Conservation (phyloP, 2,329 filamentous ascomycete species). For the Fusarium begoniae region DNA sequence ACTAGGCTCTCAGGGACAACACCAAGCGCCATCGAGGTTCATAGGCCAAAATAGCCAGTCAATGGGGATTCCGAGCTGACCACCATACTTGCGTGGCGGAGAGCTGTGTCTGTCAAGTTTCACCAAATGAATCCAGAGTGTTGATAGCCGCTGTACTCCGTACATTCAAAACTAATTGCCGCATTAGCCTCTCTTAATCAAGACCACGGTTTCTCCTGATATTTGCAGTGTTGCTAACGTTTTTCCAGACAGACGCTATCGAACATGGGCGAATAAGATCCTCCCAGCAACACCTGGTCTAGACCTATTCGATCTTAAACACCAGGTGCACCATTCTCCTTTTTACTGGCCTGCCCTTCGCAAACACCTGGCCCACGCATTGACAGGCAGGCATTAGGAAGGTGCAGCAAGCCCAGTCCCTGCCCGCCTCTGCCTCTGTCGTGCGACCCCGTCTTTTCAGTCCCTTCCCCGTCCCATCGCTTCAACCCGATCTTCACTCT, state of each 20-base stretch:
- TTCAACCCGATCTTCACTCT: constrained; percentile 31
- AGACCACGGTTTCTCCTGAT: constrained; percentile 9
- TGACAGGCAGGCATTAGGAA: constrained; percentile 35
- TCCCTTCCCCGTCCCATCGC: constrained; percentile 27
- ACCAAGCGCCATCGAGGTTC: neutral
- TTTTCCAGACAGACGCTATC: constrained; percentile 12
- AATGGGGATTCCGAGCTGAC: constrained; percentile 1
- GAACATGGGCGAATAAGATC: constrained; percentile 19
- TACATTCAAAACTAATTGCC: neutral
- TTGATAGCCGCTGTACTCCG: neutral
- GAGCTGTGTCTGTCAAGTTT: constrained; percentile 5
- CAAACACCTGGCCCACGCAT: constrained; percentile 31
- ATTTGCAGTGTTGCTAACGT: constrained; percentile 3
- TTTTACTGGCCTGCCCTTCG: constrained; percentile 21
- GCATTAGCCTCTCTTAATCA: constrained; percentile 12
- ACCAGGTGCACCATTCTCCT: constrained; percentile 26
- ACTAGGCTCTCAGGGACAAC: neutral
- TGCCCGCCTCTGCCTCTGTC: constrained; percentile 20
- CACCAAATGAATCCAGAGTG: neutral
- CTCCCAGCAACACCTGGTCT: neutral
- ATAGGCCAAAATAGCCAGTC: neutral
- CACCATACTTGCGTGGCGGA: constrained; percentile 1
- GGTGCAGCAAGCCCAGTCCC: constrained; percentile 31
- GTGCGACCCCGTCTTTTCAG: constrained; percentile 33
- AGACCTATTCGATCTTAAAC: constrained; percentile 28